Conservation (phyloP, 1,284 basidiomycete species). For the Sanghuangporus baumii region DNA sequence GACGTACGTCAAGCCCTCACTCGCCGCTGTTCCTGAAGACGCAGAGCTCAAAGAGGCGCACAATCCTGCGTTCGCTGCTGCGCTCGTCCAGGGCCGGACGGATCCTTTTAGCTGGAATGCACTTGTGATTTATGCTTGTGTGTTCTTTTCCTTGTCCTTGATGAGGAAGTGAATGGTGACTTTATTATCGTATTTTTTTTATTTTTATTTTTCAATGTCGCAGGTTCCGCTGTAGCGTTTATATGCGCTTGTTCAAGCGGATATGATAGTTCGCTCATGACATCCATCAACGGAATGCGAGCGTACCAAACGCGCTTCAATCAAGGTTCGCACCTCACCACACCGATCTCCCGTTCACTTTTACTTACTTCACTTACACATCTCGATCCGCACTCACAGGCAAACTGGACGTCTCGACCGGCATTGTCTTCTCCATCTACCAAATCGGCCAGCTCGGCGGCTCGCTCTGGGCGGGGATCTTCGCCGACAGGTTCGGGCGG, state of each 20-base stretch:
- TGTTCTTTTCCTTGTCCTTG: not conserved
- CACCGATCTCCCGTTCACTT: too few relatives aligned
- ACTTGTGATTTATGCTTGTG: slow-evolving; percentile 20
- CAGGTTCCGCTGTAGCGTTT: slow-evolving; percentile 17
- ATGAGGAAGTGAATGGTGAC: not conserved
- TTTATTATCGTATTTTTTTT: not conserved
- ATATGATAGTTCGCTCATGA: slow-evolving; percentile 20
- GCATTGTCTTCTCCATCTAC: slow-evolving; percentile 22
- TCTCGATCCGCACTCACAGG: not conserved
- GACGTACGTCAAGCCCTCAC: not conserved
- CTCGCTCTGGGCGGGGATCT: slow-evolving; percentile 20
- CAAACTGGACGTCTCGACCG: slow-evolving; percentile 16
- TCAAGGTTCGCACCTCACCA: not conserved
- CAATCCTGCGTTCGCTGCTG: slow-evolving; percentile 13
- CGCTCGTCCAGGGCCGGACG: slow-evolving; percentile 15
- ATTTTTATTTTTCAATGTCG: not conserved
- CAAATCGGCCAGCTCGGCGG: slow-evolving; percentile 21
- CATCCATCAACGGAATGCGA: slow-evolving; percentile 20
- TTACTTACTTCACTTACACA: too few relatives aligned
- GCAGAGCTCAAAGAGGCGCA: slow-evolving; percentile 11
- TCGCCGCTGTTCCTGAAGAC: not conserved
- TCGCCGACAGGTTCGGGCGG: slow-evolving; percentile 26
- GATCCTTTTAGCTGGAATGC: slow-evolving; percentile 15
- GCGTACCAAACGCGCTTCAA: slow-evolving; percentile 6
- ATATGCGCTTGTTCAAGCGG: slow-evolving; percentile 16